phyloP scores from a whole-genome alignment of 2,329 filamentous ascomycete species.

The Cladosporium sp. region DNA sequence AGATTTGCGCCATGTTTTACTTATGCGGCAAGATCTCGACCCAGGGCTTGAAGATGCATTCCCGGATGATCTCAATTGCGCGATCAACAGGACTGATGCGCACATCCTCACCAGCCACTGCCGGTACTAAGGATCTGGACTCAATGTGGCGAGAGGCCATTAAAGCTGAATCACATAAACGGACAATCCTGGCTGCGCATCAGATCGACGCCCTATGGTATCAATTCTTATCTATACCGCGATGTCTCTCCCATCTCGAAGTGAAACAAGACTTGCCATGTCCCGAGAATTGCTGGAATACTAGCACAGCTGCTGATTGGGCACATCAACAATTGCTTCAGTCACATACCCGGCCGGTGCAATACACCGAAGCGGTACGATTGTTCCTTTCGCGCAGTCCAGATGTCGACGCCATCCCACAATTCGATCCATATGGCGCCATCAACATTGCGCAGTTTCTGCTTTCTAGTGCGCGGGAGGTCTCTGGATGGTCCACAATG shows the following conservation, averaged over 20 bases:
- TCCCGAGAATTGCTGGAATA: constrained; percentile 43
- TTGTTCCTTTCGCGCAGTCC: constrained; percentile 9
- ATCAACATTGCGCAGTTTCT: constrained; percentile 21
- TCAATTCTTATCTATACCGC: constrained; percentile 45
- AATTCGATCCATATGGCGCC: constrained; percentile 18
- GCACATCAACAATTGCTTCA: constrained; percentile 37
- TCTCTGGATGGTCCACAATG: constrained; percentile 22
- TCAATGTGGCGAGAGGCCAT: constrained; percentile 46
- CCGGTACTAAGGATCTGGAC: constrained; percentile 38
- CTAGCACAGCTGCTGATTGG: constrained; percentile 42
- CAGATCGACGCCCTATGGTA: constrained; percentile 51
- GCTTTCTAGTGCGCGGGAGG: constrained; percentile 19
- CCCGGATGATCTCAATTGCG: constrained; percentile 44
- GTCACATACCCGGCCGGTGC: not conserved
- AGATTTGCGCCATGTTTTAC: constrained; percentile 50
- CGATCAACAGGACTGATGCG: constrained; percentile 27
- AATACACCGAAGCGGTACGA: constrained; percentile 21
- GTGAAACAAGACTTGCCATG: constrained; percentile 50
- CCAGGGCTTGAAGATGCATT: constrained; percentile 44
- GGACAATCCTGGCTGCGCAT: constrained; percentile 47
- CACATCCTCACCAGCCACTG: not conserved
- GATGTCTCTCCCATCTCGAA: constrained; percentile 45
- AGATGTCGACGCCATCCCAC: not conserved
- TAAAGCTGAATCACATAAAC: constrained; percentile 44
- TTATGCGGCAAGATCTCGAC: constrained; percentile 42